Conservation (phyloP, 345 rosid species). For the Boechera stricta region DNA sequence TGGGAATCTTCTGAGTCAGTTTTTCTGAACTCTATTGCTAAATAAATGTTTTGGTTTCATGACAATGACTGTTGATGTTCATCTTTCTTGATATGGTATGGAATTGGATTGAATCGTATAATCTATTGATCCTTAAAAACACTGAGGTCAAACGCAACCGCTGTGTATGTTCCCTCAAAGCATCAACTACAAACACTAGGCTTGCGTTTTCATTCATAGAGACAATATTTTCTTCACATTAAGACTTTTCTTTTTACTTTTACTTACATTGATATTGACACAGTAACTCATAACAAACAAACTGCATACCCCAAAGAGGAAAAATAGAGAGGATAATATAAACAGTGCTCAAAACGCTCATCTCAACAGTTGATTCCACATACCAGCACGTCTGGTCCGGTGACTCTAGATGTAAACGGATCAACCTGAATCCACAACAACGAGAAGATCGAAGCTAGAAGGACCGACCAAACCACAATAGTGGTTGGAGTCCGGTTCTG, state of each 20-base stretch:
- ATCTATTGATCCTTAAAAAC: neutral
- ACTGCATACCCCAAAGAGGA: slow-evolving; percentile 1
- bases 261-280: neutral
- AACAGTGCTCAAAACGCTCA: neutral
- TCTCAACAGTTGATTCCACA: slow-evolving; percentile 83
- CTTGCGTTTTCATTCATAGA: neutral
- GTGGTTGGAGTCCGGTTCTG: slow-evolving; percentile 91
- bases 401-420: slow-evolving; percentile 75
- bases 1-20: slow-evolving; percentile 18
- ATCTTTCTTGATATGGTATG: slow-evolving; percentile 13
- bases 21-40: slow-evolving; percentile 20
- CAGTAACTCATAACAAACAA: neutral
- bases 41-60: slow-evolving; percentile 36
- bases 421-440: slow-evolving; percentile 82
- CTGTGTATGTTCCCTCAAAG: neutral
- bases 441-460: slow-evolving; percentile 85
- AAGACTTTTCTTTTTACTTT: neutral
- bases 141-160: neutral
- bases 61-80: slow-evolving; percentile 12
- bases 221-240: neutral
- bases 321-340: neutral
- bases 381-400: slow-evolving; percentile 65
- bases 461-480: slow-evolving; percentile 80
- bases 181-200: neutral
- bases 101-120: neutral